Conservation (phyloP, 768 basidiomycete species). For the Pulveroboletus frians region DNA sequence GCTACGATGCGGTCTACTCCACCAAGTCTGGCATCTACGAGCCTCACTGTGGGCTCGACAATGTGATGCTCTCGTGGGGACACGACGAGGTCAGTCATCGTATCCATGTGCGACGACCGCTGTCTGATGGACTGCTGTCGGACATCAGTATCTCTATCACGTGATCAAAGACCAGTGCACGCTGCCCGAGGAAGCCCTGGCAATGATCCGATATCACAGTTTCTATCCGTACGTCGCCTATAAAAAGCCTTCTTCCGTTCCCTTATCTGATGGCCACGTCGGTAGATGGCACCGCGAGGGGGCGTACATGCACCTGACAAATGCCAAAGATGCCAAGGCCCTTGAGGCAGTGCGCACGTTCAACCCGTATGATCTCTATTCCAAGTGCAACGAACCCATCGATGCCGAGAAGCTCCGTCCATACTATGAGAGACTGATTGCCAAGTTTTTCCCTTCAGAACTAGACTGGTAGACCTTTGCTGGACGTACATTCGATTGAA, state of each 20-base stretch:
- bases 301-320: slow-evolving; percentile 76
- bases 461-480: slow-evolving; percentile 68
- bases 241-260: background rate
- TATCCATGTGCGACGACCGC: slow-evolving; percentile 2
- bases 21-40: slow-evolving; percentile 72
- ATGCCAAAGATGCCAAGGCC: slow-evolving; percentile 58
- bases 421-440: slow-evolving; percentile 79
- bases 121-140: slow-evolving; percentile 7
- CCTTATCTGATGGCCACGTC: background rate
- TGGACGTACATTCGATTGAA: background rate
- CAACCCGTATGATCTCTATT: slow-evolving; percentile 94
- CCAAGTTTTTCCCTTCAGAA: slow-evolving; percentile 77
- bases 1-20: slow-evolving; percentile 56
- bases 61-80: slow-evolving; percentile 87
- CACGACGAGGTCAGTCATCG: slow-evolving; percentile 72
- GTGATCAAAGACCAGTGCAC: slow-evolving; percentile 78
- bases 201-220: slow-evolving; percentile 93
- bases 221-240: slow-evolving; percentile 69
- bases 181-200: slow-evolving; percentile 75
- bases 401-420: slow-evolving; percentile 60
- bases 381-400: slow-evolving; percentile 73
- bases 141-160: slow-evolving; percentile 68
- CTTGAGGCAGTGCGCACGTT: slow-evolving; percentile 78
- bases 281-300: slow-evolving; percentile 80
- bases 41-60: slow-evolving; percentile 75